A percentile compares a stretch with the other conserved stretches of the same genome.
These are phyloP conservation scores for Cordia subcordata DNA, from an alignment of 257 asterid genomes.

Conservation along the genomic window DNA sequence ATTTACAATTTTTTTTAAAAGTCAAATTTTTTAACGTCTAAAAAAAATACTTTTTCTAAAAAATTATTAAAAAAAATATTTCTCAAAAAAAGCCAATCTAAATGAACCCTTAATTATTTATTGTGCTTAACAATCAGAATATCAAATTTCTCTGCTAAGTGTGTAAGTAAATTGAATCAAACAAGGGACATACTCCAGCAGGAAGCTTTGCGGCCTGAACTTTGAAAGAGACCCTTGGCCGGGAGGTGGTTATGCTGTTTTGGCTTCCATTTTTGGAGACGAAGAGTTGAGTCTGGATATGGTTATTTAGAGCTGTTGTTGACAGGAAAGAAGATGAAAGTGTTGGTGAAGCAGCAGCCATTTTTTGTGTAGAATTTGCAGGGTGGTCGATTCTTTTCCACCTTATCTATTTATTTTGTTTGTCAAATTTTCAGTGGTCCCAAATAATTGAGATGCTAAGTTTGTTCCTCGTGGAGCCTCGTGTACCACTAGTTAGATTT, in stretches of 20 bases:
- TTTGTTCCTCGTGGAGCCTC: background rate
- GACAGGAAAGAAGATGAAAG: slow-evolving; percentile 45
- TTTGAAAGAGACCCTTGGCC: slow-evolving; percentile 34
- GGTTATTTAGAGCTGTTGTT: slow-evolving; percentile 12
- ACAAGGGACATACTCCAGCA: slow-evolving; percentile 42
- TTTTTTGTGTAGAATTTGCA: background rate
- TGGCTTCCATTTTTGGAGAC: slow-evolving; percentile 10
- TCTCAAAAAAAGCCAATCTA: no score
- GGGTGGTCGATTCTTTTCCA: background rate
- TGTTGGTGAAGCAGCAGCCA: slow-evolving; percentile 32
- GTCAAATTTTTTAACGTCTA: no score
- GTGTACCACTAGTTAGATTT: background rate
- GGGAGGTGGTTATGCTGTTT: background rate
- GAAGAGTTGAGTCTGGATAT: slow-evolving; percentile 16
- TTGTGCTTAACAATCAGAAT: no score
- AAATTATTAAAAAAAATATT: no score
- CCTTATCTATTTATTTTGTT: slow-evolving; percentile 13
- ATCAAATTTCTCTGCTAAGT: background rate
- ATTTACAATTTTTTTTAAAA: no score
- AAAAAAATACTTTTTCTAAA: no score
- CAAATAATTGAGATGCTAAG: background rate
- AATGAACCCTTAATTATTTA: no score
- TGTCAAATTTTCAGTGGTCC: background rate
- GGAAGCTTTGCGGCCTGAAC: slow-evolving; percentile 80
- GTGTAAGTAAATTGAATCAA: background rate